Percentiles rank a stretch among this genome's conserved stretches.
Conservation (phyloP, 331 rosid genomes). For the Quercus lobata region DNA sequence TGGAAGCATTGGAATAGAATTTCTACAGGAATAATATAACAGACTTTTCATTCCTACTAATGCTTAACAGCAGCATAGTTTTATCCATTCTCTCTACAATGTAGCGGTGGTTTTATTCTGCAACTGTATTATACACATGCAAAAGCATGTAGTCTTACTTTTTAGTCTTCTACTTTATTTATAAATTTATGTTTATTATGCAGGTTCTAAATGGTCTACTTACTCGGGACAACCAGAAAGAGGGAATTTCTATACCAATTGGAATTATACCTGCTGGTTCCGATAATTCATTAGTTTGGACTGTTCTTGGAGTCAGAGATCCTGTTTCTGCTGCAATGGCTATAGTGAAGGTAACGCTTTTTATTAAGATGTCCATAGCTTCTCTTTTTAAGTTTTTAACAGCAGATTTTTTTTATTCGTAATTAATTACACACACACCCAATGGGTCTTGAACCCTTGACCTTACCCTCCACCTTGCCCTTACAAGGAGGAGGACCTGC, state of each 20-base stretch:
- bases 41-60: background rate
- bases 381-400: background rate
- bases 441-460: too few species aligned
- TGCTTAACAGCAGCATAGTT: background rate
- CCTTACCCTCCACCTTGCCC: too few species aligned
- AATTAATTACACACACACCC: too few species aligned
- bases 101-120: background rate
- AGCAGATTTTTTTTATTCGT: background rate
- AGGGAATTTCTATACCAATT: conserved; percentile 97
- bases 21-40: background rate
- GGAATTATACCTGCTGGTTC: conserved; percentile 99
- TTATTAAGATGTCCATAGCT: background rate
- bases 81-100: background rate
- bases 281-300: conserved; percentile 97
- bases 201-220: conserved; percentile 99
- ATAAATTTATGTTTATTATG: conserved; percentile 21
- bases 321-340: conserved; percentile 98
- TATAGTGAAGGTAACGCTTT: conserved; percentile 80
- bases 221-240: conserved; percentile 91
- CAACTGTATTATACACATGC: background rate
- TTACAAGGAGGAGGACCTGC: too few species aligned
- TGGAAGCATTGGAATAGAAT: background rate
- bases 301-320: conserved; percentile 99
- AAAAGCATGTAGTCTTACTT: too few species aligned
- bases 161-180: background rate